Base-by-base conservation (phyloP, 2,329 filamentous ascomycete species). In the Aspergillus sp. region DNA sequence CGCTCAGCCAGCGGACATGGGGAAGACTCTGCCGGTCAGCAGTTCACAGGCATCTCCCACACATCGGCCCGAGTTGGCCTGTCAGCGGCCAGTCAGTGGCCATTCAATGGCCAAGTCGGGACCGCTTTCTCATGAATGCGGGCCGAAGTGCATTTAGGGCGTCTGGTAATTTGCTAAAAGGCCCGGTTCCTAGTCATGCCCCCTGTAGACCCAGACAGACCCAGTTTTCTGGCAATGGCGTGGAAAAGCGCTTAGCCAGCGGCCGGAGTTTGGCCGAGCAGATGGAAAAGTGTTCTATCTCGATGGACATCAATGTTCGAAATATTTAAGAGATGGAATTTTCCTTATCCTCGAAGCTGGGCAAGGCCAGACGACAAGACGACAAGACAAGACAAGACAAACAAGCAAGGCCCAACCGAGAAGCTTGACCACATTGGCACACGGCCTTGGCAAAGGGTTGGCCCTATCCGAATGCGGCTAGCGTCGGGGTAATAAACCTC, bases 21-120 rank as follows among this genome's bases (percentile, higher is more conserved):
- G 48, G 53, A 59, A 56, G 57, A 53, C 43, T 57, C 57, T 57
- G 55, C 58, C 58, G 57, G 55, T 57, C 26, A 30, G 26, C 26
- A 11, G 26, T 30, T 24, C 8, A 11, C 26, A 30, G 26, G 9
- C 26, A 30, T 30, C 26, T 30, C 9, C 49, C 38, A 52, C 49
- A 22, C 3, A 53, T 45, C 50, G 50, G 50, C 24, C 50, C 50
- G 50, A 13, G 18, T 36, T 38, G 41, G 26, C 50, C 50, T 44
- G 50, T 53, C 26, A 53, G 13, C 8, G 38, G 38, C 24, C 48
- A 11, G 26, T 30, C 26, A 30, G 9, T 11, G 26, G 9, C 26
- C 26, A 30, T 3, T 30, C 9, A 30, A 1, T 30, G 26, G 26
- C 26, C 26, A 13, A 39, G 48, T 22, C 36, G 48, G 47, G 12